Evolutionary conservation across 768 basidiomycete species (phyloP), one percentile per base, ranked within the genome.

Genomic region (Agaricus bisporus): DNA sequence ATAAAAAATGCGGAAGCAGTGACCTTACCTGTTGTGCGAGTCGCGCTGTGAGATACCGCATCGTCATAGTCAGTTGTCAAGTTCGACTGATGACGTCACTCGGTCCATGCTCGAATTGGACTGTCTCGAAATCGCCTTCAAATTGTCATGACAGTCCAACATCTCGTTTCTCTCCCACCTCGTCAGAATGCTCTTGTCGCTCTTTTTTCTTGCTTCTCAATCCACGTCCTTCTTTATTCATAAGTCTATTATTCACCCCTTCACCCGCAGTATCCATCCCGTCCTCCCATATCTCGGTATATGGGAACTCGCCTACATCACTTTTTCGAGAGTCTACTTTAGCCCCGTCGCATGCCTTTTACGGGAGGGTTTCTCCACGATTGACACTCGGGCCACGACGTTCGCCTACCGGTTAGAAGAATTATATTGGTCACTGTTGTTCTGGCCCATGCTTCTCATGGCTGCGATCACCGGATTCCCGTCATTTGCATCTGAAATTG

Each of bases 1-100:
- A 48, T 50, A 35, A 28, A 14, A 29, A 5, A 48, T 9, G 46
- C n/a, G 38, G 45, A 15, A 11, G 15, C 12, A 26, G 29, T 11
- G 10, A 35, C 52, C 11, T 59, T 56, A 84, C 90, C 72, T 90
- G 86, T 66, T 91, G 89, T 10, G 90, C 88, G 57, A 91, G 70
- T 61, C 70, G 80, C 9, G 88, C 82, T 25, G 85, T 79, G 35
- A 90, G 72, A 67, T 85, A 86, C 41, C 86, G 76, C 49, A 88
- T 59, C 25, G 83, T 64, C 78, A 81, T 82, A 62, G 57, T 22
- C 61, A 28, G 48, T n/a, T 7, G 28, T 41, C n/a, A 12, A 35
- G n/a, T 18, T n/a, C 18, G n/a, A 39, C 38, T 17, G n/a, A 43
- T 43, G 42, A 43, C 42, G 20, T 43, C 42, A 43, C 38, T 14